Evolutionary conservation across 2,329 filamentous ascomycete genomes (phyloP).

Genomic region (Ophiostoma piceae): DNA sequence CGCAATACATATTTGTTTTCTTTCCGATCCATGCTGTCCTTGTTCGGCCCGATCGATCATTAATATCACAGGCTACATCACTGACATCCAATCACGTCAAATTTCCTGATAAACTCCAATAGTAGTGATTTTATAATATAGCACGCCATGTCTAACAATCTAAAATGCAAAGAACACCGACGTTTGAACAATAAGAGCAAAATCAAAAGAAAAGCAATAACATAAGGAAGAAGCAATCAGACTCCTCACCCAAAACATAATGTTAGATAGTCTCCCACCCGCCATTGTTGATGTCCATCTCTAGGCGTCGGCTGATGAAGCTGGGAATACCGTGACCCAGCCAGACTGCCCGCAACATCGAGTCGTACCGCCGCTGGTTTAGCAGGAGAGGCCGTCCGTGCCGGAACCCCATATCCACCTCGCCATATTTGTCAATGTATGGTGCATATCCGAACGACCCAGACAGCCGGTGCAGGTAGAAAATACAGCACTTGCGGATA

Average conservation of each 20-base stretch:
- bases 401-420: constrained; percentile 84
- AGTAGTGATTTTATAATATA: background rate
- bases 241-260: background rate
- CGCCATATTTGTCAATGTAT: constrained; percentile 93
- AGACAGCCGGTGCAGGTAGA: constrained; percentile 75
- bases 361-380: constrained; percentile 91
- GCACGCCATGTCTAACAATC: background rate
- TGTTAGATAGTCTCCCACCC: constrained; percentile 80
- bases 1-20: background rate
- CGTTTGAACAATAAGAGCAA: background rate
- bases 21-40: background rate
- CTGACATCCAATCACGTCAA: background rate
- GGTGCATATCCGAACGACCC: constrained; percentile 84
- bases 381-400: constrained; percentile 85
- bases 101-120: background rate
- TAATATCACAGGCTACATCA: background rate
- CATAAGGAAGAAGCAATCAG: background rate
- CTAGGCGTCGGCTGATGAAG: constrained; percentile 81
- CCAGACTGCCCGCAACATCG: constrained; percentile 79
- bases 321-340: constrained; percentile 81
- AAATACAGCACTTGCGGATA: constrained; percentile 88
- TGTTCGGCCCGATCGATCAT: background rate
- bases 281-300: constrained; percentile 93
- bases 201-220: background rate
- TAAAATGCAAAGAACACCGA: background rate